Base-by-base conservation (phyloP, 495 filamentous ascomycete genomes). In the Filosporella fistucella region DNA sequence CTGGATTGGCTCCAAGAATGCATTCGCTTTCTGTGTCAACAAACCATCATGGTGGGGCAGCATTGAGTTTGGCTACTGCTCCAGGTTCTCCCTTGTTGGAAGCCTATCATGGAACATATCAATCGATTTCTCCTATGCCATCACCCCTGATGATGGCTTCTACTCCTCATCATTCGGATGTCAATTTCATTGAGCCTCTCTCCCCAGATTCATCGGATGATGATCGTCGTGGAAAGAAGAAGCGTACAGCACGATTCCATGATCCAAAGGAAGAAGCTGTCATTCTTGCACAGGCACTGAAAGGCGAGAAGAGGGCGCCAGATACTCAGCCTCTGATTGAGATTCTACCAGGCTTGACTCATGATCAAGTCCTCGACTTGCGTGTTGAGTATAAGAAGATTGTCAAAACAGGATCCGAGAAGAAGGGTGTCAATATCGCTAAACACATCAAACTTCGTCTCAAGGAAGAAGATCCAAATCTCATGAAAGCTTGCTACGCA, bases 61-160 rank as follows among this genome's bases (percentile, higher is more conserved):
- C 63, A 13, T 22, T 72, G 26, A 71, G 66, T 34, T 63, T 77
- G 13, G 49, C 67, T 34, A 61, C 69, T 32, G 77, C 85, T 9
- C 87, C 88, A 1, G 77, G 82, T 8, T 93, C 87, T 47, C 93
- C 93, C 0, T 71, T 96, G 14, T 76, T 96, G 11, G 93, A 96
- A 65, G 85, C 93, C 1, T 98, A 98, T 66, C 83, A 82, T 48
- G 93, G 93, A 6, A 95, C 90, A 1, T 98, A 94, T 60, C 93
- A 98, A 64, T 86, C 86, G 42, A 88, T 96, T 55, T 95, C 91
- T 1, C 91, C 93, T 1, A 93, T 95, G 88, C 91, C 91, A 0
- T 89, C 87, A 1, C 87, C 91, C 0, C 68, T 76, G 26, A 64
- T 78, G 22, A 66, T 75, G 1, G 64, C 75, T 18, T 42, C 59